These are phyloP conservation scores for Atkinsonella hypoxylon DNA, from an alignment of 2,329 filamentous ascomycete genomes.

Conservation along the genomic window DNA sequence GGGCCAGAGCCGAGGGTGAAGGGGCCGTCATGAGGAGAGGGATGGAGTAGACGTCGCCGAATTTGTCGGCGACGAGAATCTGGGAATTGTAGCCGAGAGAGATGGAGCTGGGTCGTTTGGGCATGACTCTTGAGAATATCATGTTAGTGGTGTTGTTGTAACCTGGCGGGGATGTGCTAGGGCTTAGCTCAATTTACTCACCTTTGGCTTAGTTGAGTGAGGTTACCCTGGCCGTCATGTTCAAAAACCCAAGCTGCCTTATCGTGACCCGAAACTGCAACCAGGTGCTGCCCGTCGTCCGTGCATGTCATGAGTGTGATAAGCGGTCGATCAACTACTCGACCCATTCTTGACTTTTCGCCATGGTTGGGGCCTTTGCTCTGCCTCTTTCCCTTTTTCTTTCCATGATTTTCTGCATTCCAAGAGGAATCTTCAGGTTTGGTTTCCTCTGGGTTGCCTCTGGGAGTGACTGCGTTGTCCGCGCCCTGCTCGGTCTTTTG, in stretches of 20 bases:
- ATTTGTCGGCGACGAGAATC: constrained; percentile 84
- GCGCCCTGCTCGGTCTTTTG: constrained; percentile 20
- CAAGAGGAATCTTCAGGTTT: constrained; percentile 9
- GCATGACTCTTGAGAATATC: constrained; percentile 52
- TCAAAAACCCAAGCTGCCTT: constrained; percentile 80
- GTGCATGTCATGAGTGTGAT: constrained; percentile 59
- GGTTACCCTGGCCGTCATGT: constrained; percentile 44
- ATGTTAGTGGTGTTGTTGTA: background rate
- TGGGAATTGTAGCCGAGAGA: constrained; percentile 56
- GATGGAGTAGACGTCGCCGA: constrained; percentile 87
- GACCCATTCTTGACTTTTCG: constrained; percentile 12
- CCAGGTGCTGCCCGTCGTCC: constrained; percentile 50
- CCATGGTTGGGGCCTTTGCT: constrained; percentile 13
- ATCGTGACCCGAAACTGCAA: constrained; percentile 80
- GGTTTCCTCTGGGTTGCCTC: background rate
- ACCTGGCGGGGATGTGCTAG: background rate
- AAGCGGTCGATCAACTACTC: constrained; percentile 42
- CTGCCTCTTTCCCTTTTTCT: constrained; percentile 20
- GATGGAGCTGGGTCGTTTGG: constrained; percentile 76
- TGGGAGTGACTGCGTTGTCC: constrained; percentile 7
- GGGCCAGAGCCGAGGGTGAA: constrained; percentile 8
- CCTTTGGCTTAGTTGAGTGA: constrained; percentile 63
- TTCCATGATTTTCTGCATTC: constrained; percentile 5
- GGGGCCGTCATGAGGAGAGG: constrained; percentile 40
- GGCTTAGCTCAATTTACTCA: constrained; percentile 20